phyloP scores from a whole-genome alignment of 768 basidiomycete genomes.

The Hygrophoropsis aurantiaca region DNA sequence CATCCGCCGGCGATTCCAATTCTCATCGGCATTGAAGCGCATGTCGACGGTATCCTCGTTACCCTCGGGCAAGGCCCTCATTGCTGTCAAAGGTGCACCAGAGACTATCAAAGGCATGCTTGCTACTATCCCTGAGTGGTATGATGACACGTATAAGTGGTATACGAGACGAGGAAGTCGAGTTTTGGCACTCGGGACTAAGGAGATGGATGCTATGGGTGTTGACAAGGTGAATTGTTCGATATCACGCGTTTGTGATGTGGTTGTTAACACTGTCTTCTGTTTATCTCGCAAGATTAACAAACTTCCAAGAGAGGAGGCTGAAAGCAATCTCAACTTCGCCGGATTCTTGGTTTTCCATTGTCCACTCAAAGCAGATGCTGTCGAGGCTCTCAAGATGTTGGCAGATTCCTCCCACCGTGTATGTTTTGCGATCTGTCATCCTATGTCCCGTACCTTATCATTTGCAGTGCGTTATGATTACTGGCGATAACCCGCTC shows the following conservation, averaged over 20 bases:
- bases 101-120: conserved; percentile 95
- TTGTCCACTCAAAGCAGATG: conserved; percentile 94
- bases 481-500: conserved; percentile 97
- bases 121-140: conserved; percentile 63
- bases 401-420: conserved; percentile 94
- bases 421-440: conserved; percentile 46
- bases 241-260: not conserved
- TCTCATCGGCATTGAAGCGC: conserved; percentile 94
- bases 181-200: conserved; percentile 88
- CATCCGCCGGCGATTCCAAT: conserved; percentile 93
- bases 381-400: conserved; percentile 89
- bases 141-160: conserved; percentile 95
- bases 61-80: conserved; percentile 59
- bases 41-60: conserved; percentile 89
- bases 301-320: conserved; percentile 76
- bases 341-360: conserved; percentile 99
- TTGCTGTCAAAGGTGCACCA: conserved; percentile 93
- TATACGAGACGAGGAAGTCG: conserved; percentile 92
- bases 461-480: conserved; percentile 85
- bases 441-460: not conserved
- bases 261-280: not conserved
- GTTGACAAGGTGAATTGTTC: conserved; percentile 60
- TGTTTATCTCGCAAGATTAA: conserved; percentile 86
- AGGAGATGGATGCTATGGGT: conserved; percentile 72
- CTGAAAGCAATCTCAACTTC: conserved; percentile 78